A percentile compares a stretch with the other conserved stretches of the same genome.
Conservation (phyloP, 1,284 basidiomycete species). For the Leccinum discolor region DNA sequence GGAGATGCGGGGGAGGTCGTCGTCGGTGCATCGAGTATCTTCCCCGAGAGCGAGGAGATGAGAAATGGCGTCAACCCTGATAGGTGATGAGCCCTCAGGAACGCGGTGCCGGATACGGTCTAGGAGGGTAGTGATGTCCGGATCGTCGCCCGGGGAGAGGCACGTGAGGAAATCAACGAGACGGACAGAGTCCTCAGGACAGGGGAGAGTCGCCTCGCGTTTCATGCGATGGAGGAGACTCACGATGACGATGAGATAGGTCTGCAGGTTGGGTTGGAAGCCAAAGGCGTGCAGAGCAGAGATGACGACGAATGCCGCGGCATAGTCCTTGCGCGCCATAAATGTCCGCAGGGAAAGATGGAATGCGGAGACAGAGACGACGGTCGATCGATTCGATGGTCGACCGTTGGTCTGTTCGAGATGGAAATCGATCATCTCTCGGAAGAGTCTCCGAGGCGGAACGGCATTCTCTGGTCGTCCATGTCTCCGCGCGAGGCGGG, state of each 20-base stretch:
- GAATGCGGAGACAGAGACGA: conserved; percentile 37
- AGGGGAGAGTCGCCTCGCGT: conserved; percentile 11
- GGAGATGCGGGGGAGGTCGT: conserved; percentile 10
- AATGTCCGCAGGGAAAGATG: conserved; percentile 46
- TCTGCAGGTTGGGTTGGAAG: conserved; percentile 34
- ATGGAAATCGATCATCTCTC: conserved; percentile 44
- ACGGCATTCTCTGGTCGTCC: conserved; percentile 26
- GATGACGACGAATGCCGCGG: conserved; percentile 43
- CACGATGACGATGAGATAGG: conserved; percentile 42
- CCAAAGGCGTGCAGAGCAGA: conserved; percentile 33
- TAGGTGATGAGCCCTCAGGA: conserved; percentile 1
- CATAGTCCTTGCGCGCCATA: conserved; percentile 44
- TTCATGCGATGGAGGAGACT: conserved; percentile 29
- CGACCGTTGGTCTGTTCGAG: conserved; percentile 22
- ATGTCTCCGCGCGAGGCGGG: conserved; percentile 22
- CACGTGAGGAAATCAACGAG: conserved; percentile 26
- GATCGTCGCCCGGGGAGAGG: conserved; percentile 23
- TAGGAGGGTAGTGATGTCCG: conserved; percentile 10
- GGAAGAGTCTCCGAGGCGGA: conserved; percentile 45
- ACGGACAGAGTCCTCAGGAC: conserved; percentile 6
- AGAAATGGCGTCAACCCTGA: conserved; percentile 18
- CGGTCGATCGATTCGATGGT: conserved; percentile 22
- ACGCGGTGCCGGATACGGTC: conserved; percentile 17
- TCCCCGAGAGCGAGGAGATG: conserved; percentile 24
- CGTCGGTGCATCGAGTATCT: neutral